Base-by-base conservation (phyloP, 2,329 filamentous ascomycete genomes). In the Orbilia brochopaga region DNA sequence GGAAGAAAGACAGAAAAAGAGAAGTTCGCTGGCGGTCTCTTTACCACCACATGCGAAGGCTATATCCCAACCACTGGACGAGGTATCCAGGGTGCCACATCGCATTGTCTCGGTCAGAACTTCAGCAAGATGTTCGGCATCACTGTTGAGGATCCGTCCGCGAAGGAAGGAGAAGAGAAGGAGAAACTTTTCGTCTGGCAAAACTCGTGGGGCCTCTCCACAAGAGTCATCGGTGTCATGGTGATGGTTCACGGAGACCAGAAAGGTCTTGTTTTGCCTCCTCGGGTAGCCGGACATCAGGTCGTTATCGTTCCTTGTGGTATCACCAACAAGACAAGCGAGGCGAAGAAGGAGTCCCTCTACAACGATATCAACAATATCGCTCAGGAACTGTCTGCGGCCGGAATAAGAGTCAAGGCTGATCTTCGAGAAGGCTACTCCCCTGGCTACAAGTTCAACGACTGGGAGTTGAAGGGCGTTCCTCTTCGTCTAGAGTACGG, bases 121-220 rank as follows among this genome's bases (percentile, higher is more conserved):
- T 99, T 99, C 82, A 92, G 89, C 80, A 97, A 95, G 82, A 99
- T 99, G 92, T 99, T 97, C 79, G 90, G 94, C 80, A 97, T 99
- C 79, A 96, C 90, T 0, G 91, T 99, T 30, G 93, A 99, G 80
- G 92, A 99, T 78, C 94, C 94, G 23, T 83, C 84, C 70, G 85
- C 84, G 56, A 87, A 88, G 78, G 83, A 84, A 52, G 87, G 85
- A 54, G 66, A 75, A 35, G 87, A 94, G 80, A 89, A 90, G 81
- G 90, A 90, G 75, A 85, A 88, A 76, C 83, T 97, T 64, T 83
- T 93, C 78, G 92, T 97, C 65, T 97, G 93, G 92, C 94, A 99
- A 80, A 99, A 99, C 83, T 97, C 92, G 13, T 99, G 94, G 94
- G 94, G 94, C 81, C 86, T 99, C 73, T 97, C 93, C 0, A 99